These are phyloP conservation scores for Spizellomyces sp. DNA, from an alignment of 192 early-diverging fungal genomes.

Conservation along the genomic window DNA sequence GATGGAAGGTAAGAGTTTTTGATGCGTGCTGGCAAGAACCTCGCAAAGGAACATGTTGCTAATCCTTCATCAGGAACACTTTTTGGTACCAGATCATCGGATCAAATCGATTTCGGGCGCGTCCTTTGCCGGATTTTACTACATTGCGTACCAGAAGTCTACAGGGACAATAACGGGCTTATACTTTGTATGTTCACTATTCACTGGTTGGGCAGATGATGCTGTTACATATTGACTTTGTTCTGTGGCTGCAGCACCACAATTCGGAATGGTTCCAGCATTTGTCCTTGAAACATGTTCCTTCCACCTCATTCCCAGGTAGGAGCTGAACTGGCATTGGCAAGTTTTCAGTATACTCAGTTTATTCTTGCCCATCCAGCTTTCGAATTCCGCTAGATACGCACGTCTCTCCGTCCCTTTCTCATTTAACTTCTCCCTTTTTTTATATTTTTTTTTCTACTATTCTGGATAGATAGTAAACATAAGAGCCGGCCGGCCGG, in stretches of 20 bases:
- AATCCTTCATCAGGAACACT: slow-evolving; percentile 64
- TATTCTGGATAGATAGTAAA: too few relatives aligned
- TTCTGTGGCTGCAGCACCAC: slow-evolving; percentile 27
- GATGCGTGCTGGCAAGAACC: not conserved
- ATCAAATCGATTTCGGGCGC: slow-evolving; percentile 77
- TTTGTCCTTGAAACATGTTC: slow-evolving; percentile 43
- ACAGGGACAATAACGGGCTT: slow-evolving; percentile 67
- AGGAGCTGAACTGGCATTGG: too few relatives aligned
- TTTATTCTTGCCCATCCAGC: too few relatives aligned
- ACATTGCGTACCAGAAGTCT: slow-evolving; percentile 71
- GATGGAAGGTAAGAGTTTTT: slow-evolving; percentile 72
- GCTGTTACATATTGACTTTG: not conserved
- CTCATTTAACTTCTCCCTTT: too few relatives aligned
- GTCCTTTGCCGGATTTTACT: slow-evolving; percentile 90
- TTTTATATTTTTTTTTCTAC: too few relatives aligned
- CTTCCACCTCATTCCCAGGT: slow-evolving; percentile 14
- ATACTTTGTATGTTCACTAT: slow-evolving; percentile 50
- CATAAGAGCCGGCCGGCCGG: too few relatives aligned
- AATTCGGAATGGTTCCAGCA: slow-evolving; percentile 59
- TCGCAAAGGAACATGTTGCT: slow-evolving; percentile 1
- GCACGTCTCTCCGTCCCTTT: too few relatives aligned
- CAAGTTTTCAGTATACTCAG: too few relatives aligned
- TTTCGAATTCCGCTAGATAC: too few relatives aligned
- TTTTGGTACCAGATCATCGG: slow-evolving; percentile 84
- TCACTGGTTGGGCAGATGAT: too few relatives aligned